A percentile compares a stretch with the other conserved stretches of the same genome.
Evolutionary conservation across 345 rosid genomes (phyloP).

Genomic region (Firmiana major): DNA sequence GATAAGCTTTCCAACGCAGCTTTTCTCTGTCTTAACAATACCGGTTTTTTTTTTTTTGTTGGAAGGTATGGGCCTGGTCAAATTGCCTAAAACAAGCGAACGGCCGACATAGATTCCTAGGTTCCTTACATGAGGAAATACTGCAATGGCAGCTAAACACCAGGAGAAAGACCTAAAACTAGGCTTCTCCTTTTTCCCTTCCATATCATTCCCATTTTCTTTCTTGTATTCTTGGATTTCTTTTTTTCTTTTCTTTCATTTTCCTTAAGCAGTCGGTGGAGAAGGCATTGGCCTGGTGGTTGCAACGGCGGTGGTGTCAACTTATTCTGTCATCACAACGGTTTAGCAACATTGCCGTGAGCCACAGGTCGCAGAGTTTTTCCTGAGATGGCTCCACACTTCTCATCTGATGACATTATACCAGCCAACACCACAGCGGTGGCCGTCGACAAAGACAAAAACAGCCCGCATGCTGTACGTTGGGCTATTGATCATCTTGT

Average conservation of each 20-base stretch:
- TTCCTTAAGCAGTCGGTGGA: background rate
- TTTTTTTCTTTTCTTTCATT: background rate
- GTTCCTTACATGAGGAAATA: background rate
- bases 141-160: background rate
- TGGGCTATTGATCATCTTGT: conserved; percentile 81
- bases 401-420: conserved; percentile 27
- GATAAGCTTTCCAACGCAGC: background rate
- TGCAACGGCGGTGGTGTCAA: conserved; percentile 1
- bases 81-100: conserved; percentile 16
- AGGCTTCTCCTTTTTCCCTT: background rate
- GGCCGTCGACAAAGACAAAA: conserved; percentile 80
- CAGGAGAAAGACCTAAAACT: background rate
- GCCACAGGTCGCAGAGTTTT: background rate
- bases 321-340: conserved; percentile 5
- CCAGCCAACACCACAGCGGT: conserved; percentile 50
- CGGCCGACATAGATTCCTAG: background rate
- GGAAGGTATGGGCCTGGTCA: conserved; percentile 8
- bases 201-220: background rate
- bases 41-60: background rate
- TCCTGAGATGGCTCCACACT: conserved; percentile 31
- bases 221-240: background rate
- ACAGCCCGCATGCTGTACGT: conserved; percentile 74
- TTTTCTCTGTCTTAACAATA: background rate
- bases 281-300: background rate
- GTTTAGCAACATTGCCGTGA: background rate